Evolutionary conservation across 768 basidiomycete genomes (phyloP).

Genomic region (Ramaria sp.): DNA sequence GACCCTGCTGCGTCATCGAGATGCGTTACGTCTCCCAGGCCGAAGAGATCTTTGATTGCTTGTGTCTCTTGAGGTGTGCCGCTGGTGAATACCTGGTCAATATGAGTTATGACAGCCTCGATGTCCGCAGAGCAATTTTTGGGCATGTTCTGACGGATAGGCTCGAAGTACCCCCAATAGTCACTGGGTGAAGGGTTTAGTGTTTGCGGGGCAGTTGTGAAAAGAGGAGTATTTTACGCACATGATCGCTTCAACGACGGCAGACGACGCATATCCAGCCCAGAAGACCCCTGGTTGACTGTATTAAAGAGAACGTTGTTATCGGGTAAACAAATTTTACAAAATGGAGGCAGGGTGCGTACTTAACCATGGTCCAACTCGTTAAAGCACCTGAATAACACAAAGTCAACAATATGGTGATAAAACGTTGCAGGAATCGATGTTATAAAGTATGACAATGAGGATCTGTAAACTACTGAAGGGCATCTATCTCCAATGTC

Average conservation of each 20-base stretch:
- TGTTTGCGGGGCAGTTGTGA: not conserved
- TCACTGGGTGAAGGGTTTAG: slow-evolving; percentile 20
- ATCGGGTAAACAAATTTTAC: not conserved
- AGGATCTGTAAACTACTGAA: no score
- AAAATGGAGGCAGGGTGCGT: slow-evolving; percentile 13
- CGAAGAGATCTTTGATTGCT: slow-evolving; percentile 45
- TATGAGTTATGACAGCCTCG: slow-evolving; percentile 46
- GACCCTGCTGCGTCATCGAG: slow-evolving; percentile 58
- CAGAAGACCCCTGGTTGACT: slow-evolving; percentile 52
- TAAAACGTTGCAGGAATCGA: no score
- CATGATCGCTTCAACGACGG: slow-evolving; percentile 48
- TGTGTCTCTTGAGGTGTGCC: slow-evolving; percentile 37
- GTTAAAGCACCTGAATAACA: slow-evolving; percentile 8
- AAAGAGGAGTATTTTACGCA: not conserved
- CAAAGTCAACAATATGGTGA: not conserved
- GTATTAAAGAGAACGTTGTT: not conserved
- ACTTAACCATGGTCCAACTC: slow-evolving; percentile 47
- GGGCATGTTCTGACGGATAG: slow-evolving; percentile 35
- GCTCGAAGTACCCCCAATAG: slow-evolving; percentile 67
- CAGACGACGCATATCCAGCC: slow-evolving; percentile 59
- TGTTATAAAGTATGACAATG: no score
- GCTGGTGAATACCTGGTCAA: slow-evolving; percentile 45
- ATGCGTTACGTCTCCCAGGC: slow-evolving; percentile 44
- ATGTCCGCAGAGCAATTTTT: slow-evolving; percentile 66
- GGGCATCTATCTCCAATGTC: no score